Evolutionary conservation across 495 filamentous ascomycete genomes (phyloP).

Genomic region (Bacidia rubella): DNA sequence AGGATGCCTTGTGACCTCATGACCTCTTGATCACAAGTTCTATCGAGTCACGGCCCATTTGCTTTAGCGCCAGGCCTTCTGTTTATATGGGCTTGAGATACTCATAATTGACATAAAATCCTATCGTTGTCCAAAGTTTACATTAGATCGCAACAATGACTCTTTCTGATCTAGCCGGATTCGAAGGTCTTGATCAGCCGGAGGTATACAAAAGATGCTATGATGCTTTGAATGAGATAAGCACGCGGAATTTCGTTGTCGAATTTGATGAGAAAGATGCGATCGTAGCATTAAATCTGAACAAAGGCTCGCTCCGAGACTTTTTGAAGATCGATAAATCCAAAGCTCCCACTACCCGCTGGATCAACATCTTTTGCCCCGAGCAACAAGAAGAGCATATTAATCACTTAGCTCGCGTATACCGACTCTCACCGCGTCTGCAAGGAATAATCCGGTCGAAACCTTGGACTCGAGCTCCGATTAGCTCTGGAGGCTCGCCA

Average conservation of each 20-base stretch:
- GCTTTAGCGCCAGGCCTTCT: too few species aligned
- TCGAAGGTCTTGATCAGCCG: constrained; percentile 42
- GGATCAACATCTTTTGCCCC: constrained; percentile 75
- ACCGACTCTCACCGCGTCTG: constrained; percentile 55
- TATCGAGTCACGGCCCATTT: too few species aligned
- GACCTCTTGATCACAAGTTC: too few species aligned
- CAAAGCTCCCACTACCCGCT: constrained; percentile 39
- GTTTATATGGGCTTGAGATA: too few species aligned
- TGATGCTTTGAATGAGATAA: constrained; percentile 22
- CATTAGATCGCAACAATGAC: too few species aligned
- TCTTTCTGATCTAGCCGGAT: neutral
- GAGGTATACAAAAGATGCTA: constrained; percentile 31
- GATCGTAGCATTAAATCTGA: constrained; percentile 47
- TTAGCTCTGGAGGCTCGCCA: neutral
- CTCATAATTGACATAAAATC: too few species aligned
- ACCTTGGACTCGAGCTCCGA: constrained; percentile 23
- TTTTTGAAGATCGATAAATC: constrained; percentile 25
- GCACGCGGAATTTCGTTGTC: constrained; percentile 51
- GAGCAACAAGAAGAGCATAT: constrained; percentile 44
- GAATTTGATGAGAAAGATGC: constrained; percentile 56
- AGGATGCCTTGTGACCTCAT: too few species aligned
- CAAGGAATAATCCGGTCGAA: constrained; percentile 51
- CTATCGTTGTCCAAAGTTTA: too few species aligned
- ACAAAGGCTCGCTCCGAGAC: constrained; percentile 27
- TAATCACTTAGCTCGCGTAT: constrained; percentile 38